A percentile compares a stretch with the other conserved stretches of the same genome.
Evolutionary conservation across 352 stramenopile species (phyloP).

Genomic region (Blastocystis hominis): DNA sequence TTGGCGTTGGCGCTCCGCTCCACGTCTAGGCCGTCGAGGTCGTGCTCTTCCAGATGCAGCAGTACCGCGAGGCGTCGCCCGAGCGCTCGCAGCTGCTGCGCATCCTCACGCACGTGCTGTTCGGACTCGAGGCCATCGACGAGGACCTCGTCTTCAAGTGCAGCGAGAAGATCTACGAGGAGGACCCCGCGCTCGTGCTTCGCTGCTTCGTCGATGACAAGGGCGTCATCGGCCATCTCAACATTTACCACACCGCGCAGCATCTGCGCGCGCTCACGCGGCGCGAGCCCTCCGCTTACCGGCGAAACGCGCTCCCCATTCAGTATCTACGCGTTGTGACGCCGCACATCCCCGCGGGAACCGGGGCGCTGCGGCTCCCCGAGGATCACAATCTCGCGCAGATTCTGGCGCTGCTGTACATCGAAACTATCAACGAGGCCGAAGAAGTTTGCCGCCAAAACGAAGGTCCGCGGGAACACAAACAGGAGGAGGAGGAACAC

Average conservation of each 20-base stretch:
- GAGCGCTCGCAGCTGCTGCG: slow-evolving; percentile 3
- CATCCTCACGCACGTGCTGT: slow-evolving; percentile 37
- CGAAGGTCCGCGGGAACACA: background rate
- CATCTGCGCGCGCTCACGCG: background rate
- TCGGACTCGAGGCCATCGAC: background rate
- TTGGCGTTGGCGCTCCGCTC: background rate
- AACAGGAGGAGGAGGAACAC: background rate
- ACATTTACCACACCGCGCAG: slow-evolving; percentile 30
- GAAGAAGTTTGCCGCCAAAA: too few species aligned
- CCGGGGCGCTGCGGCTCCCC: background rate
- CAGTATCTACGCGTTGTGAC: background rate
- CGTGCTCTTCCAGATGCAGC: slow-evolving; percentile 25
- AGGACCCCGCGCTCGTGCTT: background rate
- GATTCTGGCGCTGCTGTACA: background rate
- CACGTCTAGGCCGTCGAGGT: slow-evolving; percentile 33
- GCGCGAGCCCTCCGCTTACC: background rate
- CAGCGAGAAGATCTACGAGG: slow-evolving; percentile 20
- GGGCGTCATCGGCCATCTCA: slow-evolving; percentile 26
- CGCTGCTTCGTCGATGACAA: slow-evolving; percentile 26
- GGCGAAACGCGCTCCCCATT: background rate
- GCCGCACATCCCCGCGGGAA: background rate
- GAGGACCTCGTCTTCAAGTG: slow-evolving; percentile 47
- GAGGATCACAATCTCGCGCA: background rate
- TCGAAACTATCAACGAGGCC: background rate
- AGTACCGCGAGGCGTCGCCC: background rate